phyloP scores from a whole-genome alignment of 768 basidiomycete species.

The Chalciporus chontae region DNA sequence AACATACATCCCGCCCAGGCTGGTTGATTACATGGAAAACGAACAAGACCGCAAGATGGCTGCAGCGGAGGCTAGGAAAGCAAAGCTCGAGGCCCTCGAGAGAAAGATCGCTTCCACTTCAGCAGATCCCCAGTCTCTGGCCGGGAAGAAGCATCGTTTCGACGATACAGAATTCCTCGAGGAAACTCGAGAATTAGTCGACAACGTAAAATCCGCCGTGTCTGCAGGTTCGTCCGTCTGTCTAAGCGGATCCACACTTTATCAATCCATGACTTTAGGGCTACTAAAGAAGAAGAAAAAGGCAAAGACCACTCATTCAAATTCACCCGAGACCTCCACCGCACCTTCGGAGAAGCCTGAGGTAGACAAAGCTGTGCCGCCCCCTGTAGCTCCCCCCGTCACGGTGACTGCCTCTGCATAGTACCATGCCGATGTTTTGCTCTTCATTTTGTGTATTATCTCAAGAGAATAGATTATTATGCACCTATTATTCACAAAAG shows the following conservation, averaged over 20 bases:
- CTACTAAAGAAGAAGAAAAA: conserved; percentile 78
- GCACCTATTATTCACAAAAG: too few species aligned
- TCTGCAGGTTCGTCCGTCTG: conserved; percentile 55
- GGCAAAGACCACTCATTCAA: conserved; percentile 39
- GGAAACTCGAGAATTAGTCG: conserved; percentile 86
- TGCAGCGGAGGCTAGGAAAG: conserved; percentile 69
- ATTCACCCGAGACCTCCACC: conserved; percentile 22
- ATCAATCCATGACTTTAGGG: conserved; percentile 36
- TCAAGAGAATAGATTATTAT: background rate
- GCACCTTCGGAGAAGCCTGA: conserved; percentile 5
- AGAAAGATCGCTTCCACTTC: conserved; percentile 54
- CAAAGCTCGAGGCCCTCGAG: conserved; percentile 83
- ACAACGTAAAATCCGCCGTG: conserved; percentile 89
- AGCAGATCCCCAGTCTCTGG: conserved; percentile 42
- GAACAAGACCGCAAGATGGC: conserved; percentile 81
- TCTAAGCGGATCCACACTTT: background rate
- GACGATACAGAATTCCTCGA: conserved; percentile 93
- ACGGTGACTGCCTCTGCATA: conserved; percentile 19
- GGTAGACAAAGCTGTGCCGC: background rate
- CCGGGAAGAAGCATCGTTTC: conserved; percentile 83
- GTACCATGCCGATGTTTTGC: background rate
- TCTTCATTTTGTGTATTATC: background rate
- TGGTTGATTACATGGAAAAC: conserved; percentile 82
- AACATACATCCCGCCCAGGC: conserved; percentile 38
- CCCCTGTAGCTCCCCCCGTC: conserved; percentile 1